Evolutionary conservation across 306 rosid genomes (phyloP).

Genomic region (Trifolium fragiferum): DNA sequence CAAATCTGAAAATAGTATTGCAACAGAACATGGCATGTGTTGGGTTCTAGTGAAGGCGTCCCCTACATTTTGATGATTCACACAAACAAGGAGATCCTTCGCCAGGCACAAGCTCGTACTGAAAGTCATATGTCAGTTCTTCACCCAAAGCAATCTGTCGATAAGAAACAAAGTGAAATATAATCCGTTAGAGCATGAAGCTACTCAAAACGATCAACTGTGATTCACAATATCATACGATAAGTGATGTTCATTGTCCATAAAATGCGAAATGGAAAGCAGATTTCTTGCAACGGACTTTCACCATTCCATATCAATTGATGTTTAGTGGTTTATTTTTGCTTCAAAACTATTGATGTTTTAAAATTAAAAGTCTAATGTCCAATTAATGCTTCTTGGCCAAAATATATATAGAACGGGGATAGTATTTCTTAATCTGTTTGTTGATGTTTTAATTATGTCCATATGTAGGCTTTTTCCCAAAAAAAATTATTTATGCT

Average conservation of each 20-base stretch:
- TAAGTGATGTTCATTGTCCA: not conserved
- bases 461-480: too few relatives aligned
- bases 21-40: conserved; percentile 12
- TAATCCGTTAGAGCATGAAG: conserved; percentile 7
- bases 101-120: conserved; percentile 59
- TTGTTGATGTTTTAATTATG: too few relatives aligned
- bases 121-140: conserved; percentile 77
- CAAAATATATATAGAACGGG: too few relatives aligned
- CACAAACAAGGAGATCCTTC: conserved; percentile 78
- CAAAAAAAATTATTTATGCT: too few relatives aligned
- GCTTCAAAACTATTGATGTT: not conserved
- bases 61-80: conserved; percentile 66
- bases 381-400: not conserved
- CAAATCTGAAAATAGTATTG: conserved; percentile 34
- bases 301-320: not conserved
- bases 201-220: not conserved
- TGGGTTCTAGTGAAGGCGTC: conserved; percentile 57
- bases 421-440: too few relatives aligned
- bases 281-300: not conserved
- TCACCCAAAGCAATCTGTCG: conserved; percentile 90
- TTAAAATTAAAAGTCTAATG: not conserved
- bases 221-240: not conserved
- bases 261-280: not conserved
- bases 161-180: conserved; percentile 40
- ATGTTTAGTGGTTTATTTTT: not conserved